Evolutionary conservation across 1,139 yeast species (phyloP), one percentile per base, ranked within the genome.

Genomic region (Candida pseudocylindracea): DNA sequence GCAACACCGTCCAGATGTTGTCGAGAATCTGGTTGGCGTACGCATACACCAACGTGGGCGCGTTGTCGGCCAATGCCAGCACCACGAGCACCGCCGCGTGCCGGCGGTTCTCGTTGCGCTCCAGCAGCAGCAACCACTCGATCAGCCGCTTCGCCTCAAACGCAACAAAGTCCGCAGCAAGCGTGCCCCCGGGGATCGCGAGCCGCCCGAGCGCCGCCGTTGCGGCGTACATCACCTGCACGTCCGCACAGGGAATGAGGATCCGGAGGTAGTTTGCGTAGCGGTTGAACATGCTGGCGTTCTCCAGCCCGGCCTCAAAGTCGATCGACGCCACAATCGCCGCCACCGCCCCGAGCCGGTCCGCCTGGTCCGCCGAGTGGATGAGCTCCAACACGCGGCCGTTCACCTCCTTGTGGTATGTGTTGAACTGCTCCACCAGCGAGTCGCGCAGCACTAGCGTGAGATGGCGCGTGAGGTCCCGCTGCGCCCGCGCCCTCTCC

Each of bases 81-180:
- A 88, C 67, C 36, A 83, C 74, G 35, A 88, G 58, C 12, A 88
- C 74, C 1, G 96, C 93, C 0, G 95, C 94, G 49, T 83, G 94
- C 39, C 93, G 67, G 44, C 92, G 66, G 35, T 67, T 67, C 42
- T 81, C 94, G 37, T 57, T 59, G 41, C 80, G 73, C 41, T 75
- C 85, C 33, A 68, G 72, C 15, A 74, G 62, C 36, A 78, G 85
- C 28, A 88, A 62, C 92, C 95, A 78, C 49, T 88, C 96, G 34
- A 85, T 61, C 31, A 94, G 83, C 35, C 83, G 63, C 45, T 78
- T 79, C 10, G 91, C 91, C 48, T 88, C 95, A 43, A 72, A 78
- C 40, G 85, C 95, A 26, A 88, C 95, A 50, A 88, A 75, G 36
- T 83, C 95, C 1, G 92, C 83, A 0, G 93, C 80, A 35, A 83